Percentiles rank a stretch among this genome's conserved stretches.
phyloP scores from a whole-genome alignment of 2,329 filamentous ascomycete species.

The Orbilia brochopaga region DNA sequence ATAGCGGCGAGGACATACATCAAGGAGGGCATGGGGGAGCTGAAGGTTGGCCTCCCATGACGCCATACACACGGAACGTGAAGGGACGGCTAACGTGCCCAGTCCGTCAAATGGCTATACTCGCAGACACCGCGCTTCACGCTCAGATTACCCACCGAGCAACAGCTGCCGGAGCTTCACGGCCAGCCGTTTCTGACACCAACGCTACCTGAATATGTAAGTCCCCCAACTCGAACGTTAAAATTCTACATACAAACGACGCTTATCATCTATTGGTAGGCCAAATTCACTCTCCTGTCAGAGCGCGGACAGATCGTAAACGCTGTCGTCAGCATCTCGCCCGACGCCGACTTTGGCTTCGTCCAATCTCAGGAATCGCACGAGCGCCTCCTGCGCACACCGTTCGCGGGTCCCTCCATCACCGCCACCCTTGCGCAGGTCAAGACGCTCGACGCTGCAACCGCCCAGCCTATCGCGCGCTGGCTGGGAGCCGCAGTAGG shows the following conservation, averaged over 20 bases:
- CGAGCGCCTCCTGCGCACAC: slow-evolving; percentile 18
- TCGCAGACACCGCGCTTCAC: slow-evolving; percentile 41
- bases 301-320: slow-evolving; percentile 18
- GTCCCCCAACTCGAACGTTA: neutral
- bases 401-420: slow-evolving; percentile 6
- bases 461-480: neutral
- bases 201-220: slow-evolving; percentile 33
- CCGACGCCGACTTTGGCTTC: slow-evolving; percentile 37
- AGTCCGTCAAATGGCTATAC: slow-evolving; percentile 49
- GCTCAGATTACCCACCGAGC: slow-evolving; percentile 17
- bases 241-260: neutral
- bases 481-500: slow-evolving; percentile 34
- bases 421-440: neutral
- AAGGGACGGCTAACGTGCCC: neutral
- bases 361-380: slow-evolving; percentile 49
- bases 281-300: slow-evolving; percentile 18
- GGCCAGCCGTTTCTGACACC: slow-evolving; percentile 19
- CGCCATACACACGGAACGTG: neutral
- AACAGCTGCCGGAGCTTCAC: slow-evolving; percentile 25
- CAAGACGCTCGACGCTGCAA: slow-evolving; percentile 11
- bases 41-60: slow-evolving; percentile 62
- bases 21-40: slow-evolving; percentile 67
- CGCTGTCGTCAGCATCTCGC: slow-evolving; percentile 28
- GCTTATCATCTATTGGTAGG: slow-evolving; percentile 6
- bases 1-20: slow-evolving; percentile 64